These are phyloP conservation scores for Lachnellula occidentalis DNA, from an alignment of 2,329 filamentous ascomycete genomes.

Conservation along the genomic window DNA sequence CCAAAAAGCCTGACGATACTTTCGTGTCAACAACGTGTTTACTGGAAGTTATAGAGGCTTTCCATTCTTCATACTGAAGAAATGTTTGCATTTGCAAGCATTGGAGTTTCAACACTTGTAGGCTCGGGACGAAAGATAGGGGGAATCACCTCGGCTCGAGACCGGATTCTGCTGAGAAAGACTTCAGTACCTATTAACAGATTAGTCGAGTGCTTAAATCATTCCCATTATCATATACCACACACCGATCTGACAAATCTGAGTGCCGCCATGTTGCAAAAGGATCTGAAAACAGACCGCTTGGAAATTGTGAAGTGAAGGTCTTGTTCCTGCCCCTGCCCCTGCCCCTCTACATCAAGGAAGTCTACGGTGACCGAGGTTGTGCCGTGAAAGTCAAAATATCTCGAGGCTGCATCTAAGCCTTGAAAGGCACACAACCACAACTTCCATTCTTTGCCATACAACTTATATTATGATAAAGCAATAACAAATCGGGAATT, in stretches of 20 bases:
- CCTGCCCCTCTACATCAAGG: constrained; percentile 1
- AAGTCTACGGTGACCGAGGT: not conserved
- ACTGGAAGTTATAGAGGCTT: no score
- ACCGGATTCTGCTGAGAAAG: constrained; percentile 71
- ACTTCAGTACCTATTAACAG: constrained; percentile 67
- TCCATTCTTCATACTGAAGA: no score
- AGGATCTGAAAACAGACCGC: constrained; percentile 10
- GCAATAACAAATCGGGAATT: constrained; percentile 11
- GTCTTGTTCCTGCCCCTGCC: not conserved
- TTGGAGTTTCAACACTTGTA: not conserved
- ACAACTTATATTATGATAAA: constrained; percentile 24
- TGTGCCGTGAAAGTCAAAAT: not conserved
- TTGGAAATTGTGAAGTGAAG: constrained; percentile 1
- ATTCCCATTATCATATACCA: not conserved
- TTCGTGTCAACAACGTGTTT: constrained; percentile 3
- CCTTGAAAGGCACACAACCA: not conserved
- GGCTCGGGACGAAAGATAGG: not conserved
- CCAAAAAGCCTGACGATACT: constrained; percentile 27
- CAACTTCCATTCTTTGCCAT: not conserved
- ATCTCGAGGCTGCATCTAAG: no score
- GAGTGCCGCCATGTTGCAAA: constrained; percentile 44
- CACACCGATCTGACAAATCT: constrained; percentile 61
- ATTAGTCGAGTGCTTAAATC: not conserved
- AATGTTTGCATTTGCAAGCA: no score
- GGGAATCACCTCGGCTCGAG: constrained; percentile 66